Conservation (phyloP, 495 filamentous ascomycete genomes). For the Gamarada debralockiae region DNA sequence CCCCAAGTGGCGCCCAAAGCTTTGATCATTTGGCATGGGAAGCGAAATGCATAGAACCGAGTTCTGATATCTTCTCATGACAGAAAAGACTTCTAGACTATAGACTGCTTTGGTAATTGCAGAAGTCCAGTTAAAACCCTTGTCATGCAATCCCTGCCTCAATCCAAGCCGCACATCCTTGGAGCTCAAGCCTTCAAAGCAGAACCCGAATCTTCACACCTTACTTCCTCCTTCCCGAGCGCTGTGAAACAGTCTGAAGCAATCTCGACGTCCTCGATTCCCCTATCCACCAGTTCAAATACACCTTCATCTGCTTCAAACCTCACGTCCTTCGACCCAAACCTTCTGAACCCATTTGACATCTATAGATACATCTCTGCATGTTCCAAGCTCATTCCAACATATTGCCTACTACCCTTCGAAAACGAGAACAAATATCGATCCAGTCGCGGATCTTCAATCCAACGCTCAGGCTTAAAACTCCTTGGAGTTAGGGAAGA, state of each 20-base stretch:
- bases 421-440: conserved; percentile 42
- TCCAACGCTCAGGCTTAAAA: conserved; percentile 51
- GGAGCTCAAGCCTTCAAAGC: no score
- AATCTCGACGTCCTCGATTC: not conserved
- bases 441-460: conserved; percentile 29
- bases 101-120: no score
- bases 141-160: no score
- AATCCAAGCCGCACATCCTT: no score
- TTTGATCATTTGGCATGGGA: no score
- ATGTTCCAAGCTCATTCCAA: conserved; percentile 43
- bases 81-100: no score
- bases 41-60: no score
- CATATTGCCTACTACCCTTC: conserved; percentile 41
- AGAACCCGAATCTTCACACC: not conserved
- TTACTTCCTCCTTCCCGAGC: not conserved
- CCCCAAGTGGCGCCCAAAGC: no score
- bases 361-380: conserved; percentile 36
- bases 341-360: conserved; percentile 31
- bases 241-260: not conserved
- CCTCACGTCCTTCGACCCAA: conserved; percentile 17
- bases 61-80: no score
- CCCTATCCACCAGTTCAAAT: conserved; percentile 2
- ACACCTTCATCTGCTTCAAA: not conserved
- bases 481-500: conserved; percentile 42
- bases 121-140: no score